Percentiles rank a stretch among this genome's conserved stretches.
Conservation (phyloP, 23 red algal genomes). For the Cyanidium caldarium region DNA sequence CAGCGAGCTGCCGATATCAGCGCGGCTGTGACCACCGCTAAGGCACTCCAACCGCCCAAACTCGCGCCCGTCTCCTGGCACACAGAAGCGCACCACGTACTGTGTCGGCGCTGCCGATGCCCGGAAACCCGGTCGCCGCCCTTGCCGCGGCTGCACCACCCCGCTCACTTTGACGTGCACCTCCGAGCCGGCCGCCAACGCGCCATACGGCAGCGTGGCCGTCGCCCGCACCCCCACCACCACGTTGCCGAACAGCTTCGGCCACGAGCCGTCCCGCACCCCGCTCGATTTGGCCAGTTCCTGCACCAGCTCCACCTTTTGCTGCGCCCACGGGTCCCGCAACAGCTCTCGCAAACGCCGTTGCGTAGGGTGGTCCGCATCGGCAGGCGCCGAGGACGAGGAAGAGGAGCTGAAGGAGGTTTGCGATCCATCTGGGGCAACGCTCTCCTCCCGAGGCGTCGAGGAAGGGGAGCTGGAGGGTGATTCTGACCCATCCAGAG, state of each 20-base stretch:
- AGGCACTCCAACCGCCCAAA: not conserved
- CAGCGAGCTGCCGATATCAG: not conserved
- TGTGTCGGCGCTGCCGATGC: no score
- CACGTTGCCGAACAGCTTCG: not conserved
- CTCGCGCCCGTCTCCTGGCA: not conserved
- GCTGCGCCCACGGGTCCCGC: not conserved
- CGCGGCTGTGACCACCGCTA: no score
- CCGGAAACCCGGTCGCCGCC: no score
- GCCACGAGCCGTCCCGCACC: not conserved
- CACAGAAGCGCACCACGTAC: not conserved
- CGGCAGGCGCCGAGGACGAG: not conserved
- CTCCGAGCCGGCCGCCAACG: not conserved
- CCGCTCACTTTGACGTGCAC: constrained; percentile 1
- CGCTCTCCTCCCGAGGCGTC: no score
- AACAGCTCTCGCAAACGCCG: no score
- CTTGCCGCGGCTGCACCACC: no score
- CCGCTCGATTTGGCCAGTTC: not conserved
- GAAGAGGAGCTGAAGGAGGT: no score
- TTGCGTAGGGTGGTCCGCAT: not conserved
- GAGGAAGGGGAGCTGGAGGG: no score
- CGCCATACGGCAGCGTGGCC: not conserved
- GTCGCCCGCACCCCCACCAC: not conserved
- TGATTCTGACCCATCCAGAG: no score
- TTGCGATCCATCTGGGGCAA: no score
- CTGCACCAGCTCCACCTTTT: not conserved